Evolutionary conservation across 2,329 filamentous ascomycete species (phyloP).

Genomic region (Myrmaecium sp.): DNA sequence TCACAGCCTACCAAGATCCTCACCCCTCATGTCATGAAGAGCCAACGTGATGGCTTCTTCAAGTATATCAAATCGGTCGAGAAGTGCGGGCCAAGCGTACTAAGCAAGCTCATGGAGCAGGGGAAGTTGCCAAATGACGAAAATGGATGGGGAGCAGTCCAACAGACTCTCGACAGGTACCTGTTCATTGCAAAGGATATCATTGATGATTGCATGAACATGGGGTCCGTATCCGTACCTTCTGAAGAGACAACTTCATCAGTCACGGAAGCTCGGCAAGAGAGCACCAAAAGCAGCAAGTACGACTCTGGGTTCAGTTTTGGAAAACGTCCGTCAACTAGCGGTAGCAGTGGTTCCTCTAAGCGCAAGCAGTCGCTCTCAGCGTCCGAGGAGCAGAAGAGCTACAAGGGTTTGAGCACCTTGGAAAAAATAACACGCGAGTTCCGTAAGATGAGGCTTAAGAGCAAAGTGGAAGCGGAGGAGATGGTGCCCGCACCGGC

Average conservation of each 20-base stretch:
- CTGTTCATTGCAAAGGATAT: slow-evolving; percentile 40
- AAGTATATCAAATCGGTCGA: slow-evolving; percentile 43
- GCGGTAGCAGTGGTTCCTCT: slow-evolving; percentile 7
- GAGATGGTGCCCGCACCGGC: slow-evolving; percentile 28
- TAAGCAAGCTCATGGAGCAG: slow-evolving; percentile 36
- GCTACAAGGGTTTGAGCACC: slow-evolving; percentile 26
- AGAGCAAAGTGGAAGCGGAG: slow-evolving; percentile 33
- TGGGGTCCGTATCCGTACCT: slow-evolving; percentile 27
- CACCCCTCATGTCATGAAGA: slow-evolving; percentile 32
- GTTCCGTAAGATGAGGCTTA: slow-evolving; percentile 38
- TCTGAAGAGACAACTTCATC: slow-evolving; percentile 1
- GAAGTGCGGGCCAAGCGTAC: slow-evolving; percentile 34
- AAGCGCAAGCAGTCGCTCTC: slow-evolving; percentile 12
- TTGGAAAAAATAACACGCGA: slow-evolving; percentile 44
- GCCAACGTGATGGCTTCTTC: slow-evolving; percentile 45
- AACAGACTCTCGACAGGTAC: slow-evolving; percentile 38
- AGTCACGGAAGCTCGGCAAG: slow-evolving; percentile 3
- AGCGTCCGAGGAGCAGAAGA: slow-evolving; percentile 7
- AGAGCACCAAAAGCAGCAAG: slow-evolving; percentile 31
- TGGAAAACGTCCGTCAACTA: slow-evolving; percentile 18
- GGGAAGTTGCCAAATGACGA: slow-evolving; percentile 33
- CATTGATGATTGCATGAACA: slow-evolving; percentile 40
- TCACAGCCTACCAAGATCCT: slow-evolving; percentile 25
- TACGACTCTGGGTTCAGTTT: slow-evolving; percentile 49
- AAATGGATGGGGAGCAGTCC: slow-evolving; percentile 37